A percentile compares a stretch with the other conserved stretches of the same genome.
phyloP scores from a whole-genome alignment of 2,329 filamentous ascomycete species.

The Colletotrichum sp. region DNA sequence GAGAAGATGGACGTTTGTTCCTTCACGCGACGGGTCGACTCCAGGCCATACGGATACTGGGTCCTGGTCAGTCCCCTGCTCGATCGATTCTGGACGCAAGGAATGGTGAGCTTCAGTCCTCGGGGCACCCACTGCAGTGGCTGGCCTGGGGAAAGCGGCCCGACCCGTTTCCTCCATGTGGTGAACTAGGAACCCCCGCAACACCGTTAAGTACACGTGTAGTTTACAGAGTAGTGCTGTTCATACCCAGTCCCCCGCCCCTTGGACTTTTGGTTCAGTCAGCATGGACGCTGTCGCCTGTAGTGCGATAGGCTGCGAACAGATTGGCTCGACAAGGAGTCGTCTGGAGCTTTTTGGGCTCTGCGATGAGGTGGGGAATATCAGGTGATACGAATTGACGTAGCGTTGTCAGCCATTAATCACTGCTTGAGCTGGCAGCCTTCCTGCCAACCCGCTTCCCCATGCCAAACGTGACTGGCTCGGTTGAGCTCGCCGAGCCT shows the following conservation, averaged over 20 bases:
- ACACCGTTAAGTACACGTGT: not conserved
- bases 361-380: not conserved
- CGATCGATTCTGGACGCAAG: not conserved
- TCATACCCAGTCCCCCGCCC: no score
- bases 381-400: not conserved
- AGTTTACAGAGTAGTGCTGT: no score
- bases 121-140: not conserved
- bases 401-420: not conserved
- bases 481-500: not conserved
- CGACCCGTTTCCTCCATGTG: not conserved
- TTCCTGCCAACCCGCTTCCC: not conserved
- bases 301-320: not conserved
- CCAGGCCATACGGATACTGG: no score
- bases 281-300: no score
- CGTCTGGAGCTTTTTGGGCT: not conserved
- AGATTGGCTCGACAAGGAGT: not conserved
- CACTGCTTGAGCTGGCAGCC: not conserved
- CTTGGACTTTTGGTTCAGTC: no score
- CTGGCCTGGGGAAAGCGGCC: not conserved
- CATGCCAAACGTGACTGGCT: not conserved
- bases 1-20: not conserved
- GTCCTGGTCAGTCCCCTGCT: not conserved
- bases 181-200: not conserved
- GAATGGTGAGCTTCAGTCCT: not conserved
- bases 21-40: not conserved